Conservation (phyloP, 148 eudicot genomes). For the Diospyros kaki region DNA sequence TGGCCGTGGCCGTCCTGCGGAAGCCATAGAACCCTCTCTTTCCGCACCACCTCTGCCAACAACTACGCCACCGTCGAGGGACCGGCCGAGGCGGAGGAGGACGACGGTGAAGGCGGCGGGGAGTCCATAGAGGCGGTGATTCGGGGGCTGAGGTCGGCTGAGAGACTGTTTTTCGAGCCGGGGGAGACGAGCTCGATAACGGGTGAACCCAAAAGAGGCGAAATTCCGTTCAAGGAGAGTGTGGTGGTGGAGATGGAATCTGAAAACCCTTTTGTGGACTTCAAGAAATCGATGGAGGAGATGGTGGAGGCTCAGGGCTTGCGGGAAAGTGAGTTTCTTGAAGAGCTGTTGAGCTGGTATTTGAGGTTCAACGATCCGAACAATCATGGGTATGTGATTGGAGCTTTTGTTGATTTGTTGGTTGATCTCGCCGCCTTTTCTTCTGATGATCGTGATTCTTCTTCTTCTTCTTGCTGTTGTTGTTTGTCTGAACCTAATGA, state of each 20-base stretch:
- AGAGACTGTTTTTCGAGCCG: conserved; percentile 69
- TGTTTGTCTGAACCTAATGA: not conserved
- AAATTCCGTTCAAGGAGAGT: conserved; percentile 29
- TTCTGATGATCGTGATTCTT: conserved; percentile 8
- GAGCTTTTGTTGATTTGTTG: conserved; percentile 80
- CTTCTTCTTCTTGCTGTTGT: not conserved
- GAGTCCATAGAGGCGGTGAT: conserved; percentile 46
- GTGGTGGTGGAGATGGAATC: conserved; percentile 63
- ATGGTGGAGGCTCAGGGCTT: conserved; percentile 80
- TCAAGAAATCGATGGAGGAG: conserved; percentile 74
- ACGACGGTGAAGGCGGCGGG: not conserved
- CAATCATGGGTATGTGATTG: conserved; percentile 68
- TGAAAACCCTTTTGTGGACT: conserved; percentile 55
- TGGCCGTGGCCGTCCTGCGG: conserved; percentile 67
- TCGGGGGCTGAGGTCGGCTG: conserved; percentile 50
- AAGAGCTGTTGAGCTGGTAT: conserved; percentile 63
- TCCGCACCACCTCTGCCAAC: conserved; percentile 27
- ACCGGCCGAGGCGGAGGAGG: not conserved
- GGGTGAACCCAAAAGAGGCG: conserved; percentile 13
- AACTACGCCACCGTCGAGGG: not conserved
- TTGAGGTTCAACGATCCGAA: conserved; percentile 50
- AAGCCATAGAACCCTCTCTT: conserved; percentile 59
- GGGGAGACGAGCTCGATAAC: conserved; percentile 54
- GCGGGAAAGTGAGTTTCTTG: conserved; percentile 56
- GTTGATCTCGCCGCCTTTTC: conserved; percentile 13